Conservation (phyloP, 768 basidiomycete genomes). For the Melanogaster broomeanus region DNA sequence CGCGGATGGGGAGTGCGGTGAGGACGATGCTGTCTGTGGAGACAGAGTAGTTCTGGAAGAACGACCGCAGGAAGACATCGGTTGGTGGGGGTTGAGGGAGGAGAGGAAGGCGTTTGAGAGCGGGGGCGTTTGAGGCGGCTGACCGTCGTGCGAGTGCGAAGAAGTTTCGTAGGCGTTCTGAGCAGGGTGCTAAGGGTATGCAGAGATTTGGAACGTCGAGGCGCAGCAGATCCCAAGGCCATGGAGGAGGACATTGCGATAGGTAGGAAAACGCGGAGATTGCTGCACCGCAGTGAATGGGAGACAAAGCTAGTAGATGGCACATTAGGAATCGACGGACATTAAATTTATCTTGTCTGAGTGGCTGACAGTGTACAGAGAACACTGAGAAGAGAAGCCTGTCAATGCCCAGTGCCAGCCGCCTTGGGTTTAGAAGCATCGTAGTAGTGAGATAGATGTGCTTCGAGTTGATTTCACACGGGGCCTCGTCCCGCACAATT, state of each 20-base stretch:
- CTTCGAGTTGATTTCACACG: too few relatives aligned
- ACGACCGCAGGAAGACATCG: constrained; percentile 44
- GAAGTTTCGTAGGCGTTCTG: constrained; percentile 20
- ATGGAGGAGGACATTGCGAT: constrained; percentile 9
- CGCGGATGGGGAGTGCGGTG: constrained; percentile 53
- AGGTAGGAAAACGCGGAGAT: neutral
- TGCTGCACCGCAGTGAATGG: neutral
- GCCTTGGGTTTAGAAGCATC: neutral
- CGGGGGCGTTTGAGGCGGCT: constrained; percentile 24
- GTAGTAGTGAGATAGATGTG: neutral
- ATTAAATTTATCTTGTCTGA: neutral
- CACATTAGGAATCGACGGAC: neutral
- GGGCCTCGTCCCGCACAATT: neutral
- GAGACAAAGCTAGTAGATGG: neutral
- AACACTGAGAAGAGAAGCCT: neutral
- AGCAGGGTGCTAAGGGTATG: constrained; percentile 20
- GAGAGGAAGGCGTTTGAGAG: constrained; percentile 8
- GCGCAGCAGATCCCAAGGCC: constrained; percentile 5
- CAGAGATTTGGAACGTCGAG: constrained; percentile 11
- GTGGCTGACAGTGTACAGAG: neutral
- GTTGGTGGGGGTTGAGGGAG: constrained; percentile 7
- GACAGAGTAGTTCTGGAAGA: constrained; percentile 56
- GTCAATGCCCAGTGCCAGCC: neutral
- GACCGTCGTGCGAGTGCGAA: constrained; percentile 19
- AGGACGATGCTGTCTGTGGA: constrained; percentile 58